Evolutionary conservation across 2,329 filamentous ascomycete species (phyloP), one percentile per base, ranked within the genome.

Genomic region (Balansia obtecta): DNA sequence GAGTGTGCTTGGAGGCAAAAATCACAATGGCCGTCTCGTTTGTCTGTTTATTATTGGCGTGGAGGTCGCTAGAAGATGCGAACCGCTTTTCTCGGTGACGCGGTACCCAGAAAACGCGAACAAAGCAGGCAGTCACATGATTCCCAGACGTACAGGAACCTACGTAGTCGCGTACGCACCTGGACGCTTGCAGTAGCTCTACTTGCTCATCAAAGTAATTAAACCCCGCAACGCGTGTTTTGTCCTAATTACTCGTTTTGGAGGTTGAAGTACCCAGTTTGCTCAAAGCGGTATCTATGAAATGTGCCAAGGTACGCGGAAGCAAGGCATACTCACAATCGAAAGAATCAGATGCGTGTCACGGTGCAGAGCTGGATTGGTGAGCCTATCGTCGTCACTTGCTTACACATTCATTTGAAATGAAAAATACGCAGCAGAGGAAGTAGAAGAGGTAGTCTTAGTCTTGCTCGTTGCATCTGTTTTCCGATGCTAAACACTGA

Each of bases 111-210:
- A 57, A 68, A 57, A 68, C 67, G 66, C 67, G 66, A 67, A 64
- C 54, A 46, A 55, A 47, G 53, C 65, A 66, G 64, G 64, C 58
- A 56, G 55, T 65, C 65, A 67, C 64, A 54, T 68, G 65, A 62
- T 2, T 2, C 4, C 4, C 3, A 11, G 2, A 32, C 7, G 42
- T 50, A 32, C 0, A 46, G 18, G 9, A 3, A 50, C 38, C 12
- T 40, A 6, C 13, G 15, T 10, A n/a, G 15, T 1, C 2, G 9
- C 15, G 10, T 2, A n/a, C 27, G 7, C 27, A 27, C 27, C 7
- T 27, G 4, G 27, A 27, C 27, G 16, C 4, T 27, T 22, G 5
- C 8, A 41, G 48, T 50, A 5, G 0, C 16, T 45, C 22, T 45
- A 46, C 48, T 32, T 27, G 20, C 7, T 6, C 22, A 7, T 48